Evolutionary conservation across 345 rosid species (phyloP), one percentile per base, ranked within the genome.

Genomic region (Trapa incisa): DNA sequence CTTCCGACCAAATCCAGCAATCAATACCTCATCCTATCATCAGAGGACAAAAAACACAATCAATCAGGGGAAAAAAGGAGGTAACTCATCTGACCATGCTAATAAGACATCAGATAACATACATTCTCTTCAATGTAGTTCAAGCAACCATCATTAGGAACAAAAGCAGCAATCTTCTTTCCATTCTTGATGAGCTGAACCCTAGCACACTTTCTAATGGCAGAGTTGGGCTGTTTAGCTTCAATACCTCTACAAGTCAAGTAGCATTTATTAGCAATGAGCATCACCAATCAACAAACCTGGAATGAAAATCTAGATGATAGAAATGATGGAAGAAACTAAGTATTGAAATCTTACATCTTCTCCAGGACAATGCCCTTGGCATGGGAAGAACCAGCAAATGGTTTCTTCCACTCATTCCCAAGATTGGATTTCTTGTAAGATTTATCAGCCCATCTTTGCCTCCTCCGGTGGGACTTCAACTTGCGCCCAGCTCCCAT

Each of bases 221-320:
- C 98, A 79, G 98, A 92, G 79, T 92, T 92, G 12, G 98, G 98
- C 87, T 87, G 94, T 82, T 92, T 91, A 47, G 96, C 98, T 70
- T 89, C 92, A 79, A 87, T 89, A 64, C 98, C 96, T 10, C 96
- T 89, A 85, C 75, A 76, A 11, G 42, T 16, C 61, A 32, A 48
- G 6, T 22, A 22, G 1, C 38, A 58, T 29, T 32, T 32, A 58
- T 58, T 8, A 32, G 63, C 6, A 58, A 2, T 4, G 16, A 32
- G 11, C 35, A 5, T 2, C 11, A 54, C 11, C 10, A 22, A 54
- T 3, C 11, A 29, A 35, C 7, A 1, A 10, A 32, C 2, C 35
- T 32, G 14, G 37, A 36, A 9, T 35, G 63, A 58, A 17, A 1
- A 33, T 14, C 33, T 2, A 32, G 16, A 64, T 0, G 2, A 38